A percentile compares a stretch with the other conserved stretches of the same genome.
Conservation (phyloP, 2,329 filamentous ascomycete genomes). For the Penicillium sumatraense region DNA sequence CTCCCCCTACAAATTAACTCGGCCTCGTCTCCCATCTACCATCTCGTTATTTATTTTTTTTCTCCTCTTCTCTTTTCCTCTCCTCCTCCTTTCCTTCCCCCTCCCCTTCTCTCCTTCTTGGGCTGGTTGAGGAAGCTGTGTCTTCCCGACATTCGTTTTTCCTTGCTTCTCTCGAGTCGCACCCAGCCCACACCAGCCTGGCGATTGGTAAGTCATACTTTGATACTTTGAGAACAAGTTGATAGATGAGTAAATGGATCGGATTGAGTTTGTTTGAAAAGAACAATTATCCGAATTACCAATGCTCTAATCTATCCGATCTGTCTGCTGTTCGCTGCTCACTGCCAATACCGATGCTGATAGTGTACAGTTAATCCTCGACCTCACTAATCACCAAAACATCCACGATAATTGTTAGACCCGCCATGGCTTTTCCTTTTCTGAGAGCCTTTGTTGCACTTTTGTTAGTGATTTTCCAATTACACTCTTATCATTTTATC, state of each 20-base stretch:
- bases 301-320: no score
- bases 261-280: no score
- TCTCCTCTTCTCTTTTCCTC: slow-evolving; percentile 20
- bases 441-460: slow-evolving; percentile 46
- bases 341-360: neutral
- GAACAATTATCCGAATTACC: no score
- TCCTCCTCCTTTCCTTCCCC: slow-evolving; percentile 19
- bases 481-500: neutral
- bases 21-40: slow-evolving; percentile 17
- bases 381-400: neutral
- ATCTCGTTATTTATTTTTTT: slow-evolving; percentile 13
- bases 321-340: no score
- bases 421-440: slow-evolving; percentile 43
- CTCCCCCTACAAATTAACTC: slow-evolving; percentile 30
- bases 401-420: neutral
- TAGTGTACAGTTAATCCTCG: no score
- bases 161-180: slow-evolving; percentile 15
- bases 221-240: neutral
- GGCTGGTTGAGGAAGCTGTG: slow-evolving; percentile 29
- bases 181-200: slow-evolving; percentile 19
- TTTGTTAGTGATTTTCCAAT: slow-evolving; percentile 35
- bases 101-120: slow-evolving; percentile 20
- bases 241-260: neutral
- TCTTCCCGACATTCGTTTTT: slow-evolving; percentile 33
- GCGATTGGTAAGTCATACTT: neutral